Base-by-base conservation (phyloP, 805 yeast genomes). In the Wickerhamiella parazyma region DNA sequence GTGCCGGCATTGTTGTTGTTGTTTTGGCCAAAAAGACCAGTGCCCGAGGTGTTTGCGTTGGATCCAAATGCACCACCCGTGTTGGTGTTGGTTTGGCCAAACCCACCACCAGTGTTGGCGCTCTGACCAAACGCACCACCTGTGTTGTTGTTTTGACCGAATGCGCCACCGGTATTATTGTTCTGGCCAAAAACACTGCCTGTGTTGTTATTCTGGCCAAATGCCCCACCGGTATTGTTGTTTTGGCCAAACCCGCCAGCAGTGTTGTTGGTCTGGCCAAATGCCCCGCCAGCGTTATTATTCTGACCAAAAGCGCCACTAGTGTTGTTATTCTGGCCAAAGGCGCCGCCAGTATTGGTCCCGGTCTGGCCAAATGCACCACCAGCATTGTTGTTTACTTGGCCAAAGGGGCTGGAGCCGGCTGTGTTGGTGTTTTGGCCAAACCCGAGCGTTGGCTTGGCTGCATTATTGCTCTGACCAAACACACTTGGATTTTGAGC, bases 231-330 rank as follows among this genome's bases (percentile, higher is more conserved):
- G 18, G 5, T 24, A 19, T 43, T 36, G 53, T 57, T n/a, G 70
- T 68, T 56, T 41, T 49, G 45, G 2, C 64, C 63, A 49, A 61
- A 61, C 14, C 49, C 48, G 17, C 47, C 28, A n/a, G 43, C 44
- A 42, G 35, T 49, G 47, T 16, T 33, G 7, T 36, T 31, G 33
- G 40, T 49, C 20, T 33, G 41, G 41, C 49, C 55, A 26, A 49
- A 48, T 6, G 66, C 67, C 47, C 63, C 63, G 9, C 58, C 44
- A 4, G 65, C 29, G 37, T 39, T 38, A 33, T 44, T 42, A 67
- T 69, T 40, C 64, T 51, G 19, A 66, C 69, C 47, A 68, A 68
- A 24, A 59, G 55, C 54, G 2, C 57, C 57, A 47, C 51, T 53
- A 11, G 51, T 47, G 18, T 45, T 28, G 17, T 42, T 35, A 2